phyloP scores from a whole-genome alignment of 306 rosid genomes.

The Fagus sylvatica region DNA sequence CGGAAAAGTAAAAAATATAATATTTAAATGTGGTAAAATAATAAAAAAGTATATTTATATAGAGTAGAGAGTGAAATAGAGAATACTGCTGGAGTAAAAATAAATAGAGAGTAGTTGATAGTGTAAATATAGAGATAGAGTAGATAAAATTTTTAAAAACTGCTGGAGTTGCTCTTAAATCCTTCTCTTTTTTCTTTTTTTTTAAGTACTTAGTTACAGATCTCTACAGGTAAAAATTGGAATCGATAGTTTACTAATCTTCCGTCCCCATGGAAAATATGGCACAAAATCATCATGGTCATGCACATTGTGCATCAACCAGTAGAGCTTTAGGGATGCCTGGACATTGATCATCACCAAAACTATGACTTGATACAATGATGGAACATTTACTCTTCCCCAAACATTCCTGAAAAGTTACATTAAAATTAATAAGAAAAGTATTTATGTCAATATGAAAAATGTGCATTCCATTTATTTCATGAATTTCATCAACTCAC shows the following conservation, averaged over 20 bases:
- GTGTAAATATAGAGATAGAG: no score
- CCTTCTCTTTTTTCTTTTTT: no score
- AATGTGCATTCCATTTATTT: not conserved
- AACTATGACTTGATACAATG: conserved; percentile 23
- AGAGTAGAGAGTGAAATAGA: no score
- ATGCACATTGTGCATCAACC: conserved; percentile 49
- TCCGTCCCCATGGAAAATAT: not conserved
- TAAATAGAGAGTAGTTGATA: no score
- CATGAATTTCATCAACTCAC: conserved; percentile 15
- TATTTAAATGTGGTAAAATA: no score
- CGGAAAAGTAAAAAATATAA: no score
- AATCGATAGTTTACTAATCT: not conserved
- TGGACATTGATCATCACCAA: conserved; percentile 51
- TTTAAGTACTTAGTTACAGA: not conserved
- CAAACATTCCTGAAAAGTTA: conserved; percentile 42
- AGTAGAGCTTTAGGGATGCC: conserved; percentile 31
- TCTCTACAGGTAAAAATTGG: not conserved
- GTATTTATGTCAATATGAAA: not conserved
- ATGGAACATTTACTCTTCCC: conserved; percentile 44
- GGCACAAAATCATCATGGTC: not conserved
- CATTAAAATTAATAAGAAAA: not conserved
- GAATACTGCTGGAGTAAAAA: no score
- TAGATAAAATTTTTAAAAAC: no score
- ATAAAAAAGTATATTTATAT: no score
- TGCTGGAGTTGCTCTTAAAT: no score